These are phyloP conservation scores for Lactifluus subvellereus DNA, from an alignment of 768 basidiomycete species.

Conservation along the genomic window DNA sequence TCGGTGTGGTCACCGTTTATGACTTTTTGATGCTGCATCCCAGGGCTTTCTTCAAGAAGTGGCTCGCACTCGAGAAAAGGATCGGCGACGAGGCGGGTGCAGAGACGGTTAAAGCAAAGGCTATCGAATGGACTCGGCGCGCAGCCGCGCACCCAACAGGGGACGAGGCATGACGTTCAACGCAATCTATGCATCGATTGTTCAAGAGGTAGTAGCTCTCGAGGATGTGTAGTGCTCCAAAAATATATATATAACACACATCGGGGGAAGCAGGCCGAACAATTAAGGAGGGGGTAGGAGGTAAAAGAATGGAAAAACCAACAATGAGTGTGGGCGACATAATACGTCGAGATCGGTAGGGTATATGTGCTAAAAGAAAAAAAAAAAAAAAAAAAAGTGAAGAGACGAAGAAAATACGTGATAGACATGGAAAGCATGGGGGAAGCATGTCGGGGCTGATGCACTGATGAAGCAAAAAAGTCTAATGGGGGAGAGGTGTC, in stretches of 20 bases:
- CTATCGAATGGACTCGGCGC: constrained; percentile 84
- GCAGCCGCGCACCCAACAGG: constrained; percentile 35
- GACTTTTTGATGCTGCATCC: not conserved
- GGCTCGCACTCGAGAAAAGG: constrained; percentile 81
- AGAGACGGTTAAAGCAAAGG: constrained; percentile 76
- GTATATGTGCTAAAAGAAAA: constrained; percentile 46
- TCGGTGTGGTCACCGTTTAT: not conserved
- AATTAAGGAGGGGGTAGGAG: constrained; percentile 33
- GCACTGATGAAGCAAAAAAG: constrained; percentile 22
- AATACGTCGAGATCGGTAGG: constrained; percentile 32
- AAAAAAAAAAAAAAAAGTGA: constrained; percentile 13
- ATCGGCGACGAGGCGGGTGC: constrained; percentile 85
- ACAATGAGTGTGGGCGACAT: constrained; percentile 49
- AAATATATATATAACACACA: constrained; percentile 30
- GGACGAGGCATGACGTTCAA: constrained; percentile 13
- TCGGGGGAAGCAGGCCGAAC: constrained; percentile 33
- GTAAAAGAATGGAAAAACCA: constrained; percentile 38
- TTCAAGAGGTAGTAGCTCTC: constrained; percentile 18
- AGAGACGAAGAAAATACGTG: constrained; percentile 35
- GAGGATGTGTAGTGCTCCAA: constrained; percentile 21
- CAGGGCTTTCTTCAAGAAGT: constrained; percentile 96
- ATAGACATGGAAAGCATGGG: constrained; percentile 18
- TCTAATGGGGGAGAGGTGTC: constrained; percentile 28
- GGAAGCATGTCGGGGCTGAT: constrained; percentile 17
- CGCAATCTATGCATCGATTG: constrained; percentile 19